Conservation (phyloP, 2,329 filamentous ascomycete genomes). For the Monosporascus cannonballus region DNA sequence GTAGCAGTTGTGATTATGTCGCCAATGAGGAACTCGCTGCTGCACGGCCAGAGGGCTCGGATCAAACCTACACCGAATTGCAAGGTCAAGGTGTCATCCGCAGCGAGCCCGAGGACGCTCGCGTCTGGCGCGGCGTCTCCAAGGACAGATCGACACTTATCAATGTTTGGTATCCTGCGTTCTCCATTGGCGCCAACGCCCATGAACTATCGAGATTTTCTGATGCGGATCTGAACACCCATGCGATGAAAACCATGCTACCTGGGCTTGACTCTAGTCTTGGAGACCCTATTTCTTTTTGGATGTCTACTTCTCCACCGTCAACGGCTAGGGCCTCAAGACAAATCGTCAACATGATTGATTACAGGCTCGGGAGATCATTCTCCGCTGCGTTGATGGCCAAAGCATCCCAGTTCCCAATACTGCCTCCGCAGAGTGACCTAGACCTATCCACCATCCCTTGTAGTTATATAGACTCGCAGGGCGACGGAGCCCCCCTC, state of each 20-base stretch:
- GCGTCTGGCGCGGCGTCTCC: conserved; percentile 58
- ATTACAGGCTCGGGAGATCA: conserved; percentile 24
- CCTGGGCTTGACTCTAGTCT: conserved; percentile 67
- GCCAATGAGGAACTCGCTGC: conserved; percentile 83
- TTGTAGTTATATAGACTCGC: conserved; percentile 12
- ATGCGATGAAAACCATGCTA: conserved; percentile 59
- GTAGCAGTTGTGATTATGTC: conserved; percentile 65
- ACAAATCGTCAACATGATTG: conserved; percentile 23
- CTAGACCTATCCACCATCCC: conserved; percentile 8
- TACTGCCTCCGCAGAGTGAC: conserved; percentile 9
- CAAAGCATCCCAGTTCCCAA: conserved; percentile 2
- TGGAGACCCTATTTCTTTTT: conserved; percentile 50
- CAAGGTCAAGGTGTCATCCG: neutral
- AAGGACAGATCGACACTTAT: conserved; percentile 63
- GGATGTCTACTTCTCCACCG: conserved; percentile 34
- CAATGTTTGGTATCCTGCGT: conserved; percentile 58
- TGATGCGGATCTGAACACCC: conserved; percentile 37
- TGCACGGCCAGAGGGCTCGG: conserved; percentile 13
- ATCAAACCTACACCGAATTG: neutral
- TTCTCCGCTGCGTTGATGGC: conserved; percentile 10
- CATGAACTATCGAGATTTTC: neutral
- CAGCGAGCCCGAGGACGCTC: conserved; percentile 3
- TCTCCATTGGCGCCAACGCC: neutral
- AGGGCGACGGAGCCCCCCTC: conserved; percentile 32
- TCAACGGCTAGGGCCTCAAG: conserved; percentile 7